Evolutionary conservation across 495 filamentous ascomycete genomes (phyloP), one percentile per base, ranked within the genome.

Genomic region (Halenospora varia): DNA sequence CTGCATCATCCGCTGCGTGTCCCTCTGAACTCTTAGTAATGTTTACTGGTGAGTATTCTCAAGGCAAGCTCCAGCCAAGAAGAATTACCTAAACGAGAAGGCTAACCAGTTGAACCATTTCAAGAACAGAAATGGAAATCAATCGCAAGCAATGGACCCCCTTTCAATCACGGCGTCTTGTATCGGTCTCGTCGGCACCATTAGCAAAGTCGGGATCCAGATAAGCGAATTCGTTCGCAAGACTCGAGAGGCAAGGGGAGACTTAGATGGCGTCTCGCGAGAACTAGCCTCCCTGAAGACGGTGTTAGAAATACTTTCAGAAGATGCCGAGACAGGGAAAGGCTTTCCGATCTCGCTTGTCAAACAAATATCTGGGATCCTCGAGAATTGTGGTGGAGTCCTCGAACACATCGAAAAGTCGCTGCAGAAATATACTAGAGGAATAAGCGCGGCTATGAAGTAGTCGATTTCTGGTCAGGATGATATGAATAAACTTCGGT

Each of bases 261-360:
- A 79, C n/a, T 52, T 77, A 18, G 72, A 78, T 42, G 64, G 58
- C 53, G 68, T 80, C 18, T 74, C 74, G 23, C 70, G 71, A 59
- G 75, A 79, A 52, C 62, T 81, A 26, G 67, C 73, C 57, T 78
- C 77, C 10, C 67, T 81, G 50, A 67, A 74, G 51, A 68, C 64
- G 35, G 66, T 73, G 6, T 64, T 79, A n/a, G 70, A 70, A 39
- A 59, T 78, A 9, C 62, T 79, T 23, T 67, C 69, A n/a, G 72
- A 78, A 52, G 76, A 80, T 60, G 73, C 74, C 15, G 62, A 68
- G n/a, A 74, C 71, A 15, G 69, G 75, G 25, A 56, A 78, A 0
- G 60, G 62, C 10, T 44, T 66, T 26, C 41, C 61, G 39, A n/a
- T 45, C 23, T 47, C 47, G 23, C 48, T 67, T 3, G 50, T 60